Conservation (phyloP, 331 rosid genomes). For the Quercus phellos region DNA sequence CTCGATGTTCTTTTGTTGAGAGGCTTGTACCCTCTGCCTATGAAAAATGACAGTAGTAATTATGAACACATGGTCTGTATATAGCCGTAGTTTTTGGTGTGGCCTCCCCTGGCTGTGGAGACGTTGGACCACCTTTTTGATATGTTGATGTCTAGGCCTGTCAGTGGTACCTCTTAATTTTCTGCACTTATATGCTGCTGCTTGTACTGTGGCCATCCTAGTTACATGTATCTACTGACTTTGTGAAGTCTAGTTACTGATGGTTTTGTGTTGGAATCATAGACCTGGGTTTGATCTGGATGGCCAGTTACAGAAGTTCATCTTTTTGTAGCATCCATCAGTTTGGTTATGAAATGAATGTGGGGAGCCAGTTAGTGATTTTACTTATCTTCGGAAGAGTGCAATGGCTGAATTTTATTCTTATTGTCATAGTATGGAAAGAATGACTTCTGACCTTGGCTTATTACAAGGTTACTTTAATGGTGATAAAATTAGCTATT, state of each 20-base stretch:
- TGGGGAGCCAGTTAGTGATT: no score
- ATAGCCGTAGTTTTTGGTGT: constrained; percentile 11
- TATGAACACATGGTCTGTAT: constrained; percentile 16
- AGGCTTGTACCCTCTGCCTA: not conserved
- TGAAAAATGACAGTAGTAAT: not conserved
- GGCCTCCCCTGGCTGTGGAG: not conserved
- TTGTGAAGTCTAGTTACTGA: not conserved
- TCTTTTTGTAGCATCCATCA: no score
- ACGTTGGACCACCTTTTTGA: not conserved
- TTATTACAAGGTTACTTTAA: no score
- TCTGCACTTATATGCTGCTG: not conserved
- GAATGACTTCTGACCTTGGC: no score
- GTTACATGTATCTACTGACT: not conserved
- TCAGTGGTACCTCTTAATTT: not conserved
- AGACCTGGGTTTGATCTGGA: not conserved
- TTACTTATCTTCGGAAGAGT: no score
- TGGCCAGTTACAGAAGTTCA: no score
- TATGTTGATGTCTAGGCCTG: not conserved
- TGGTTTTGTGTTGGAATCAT: not conserved
- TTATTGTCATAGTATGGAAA: no score
- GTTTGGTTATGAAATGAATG: no score
- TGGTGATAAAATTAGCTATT: no score
- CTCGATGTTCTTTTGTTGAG: constrained; percentile 88
- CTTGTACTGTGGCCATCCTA: not conserved
- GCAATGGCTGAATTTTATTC: no score